A percentile compares a stretch with the other conserved stretches of the same genome.
Conservation (phyloP, 805 yeast species). For the Yamadazyma ubonensis region DNA sequence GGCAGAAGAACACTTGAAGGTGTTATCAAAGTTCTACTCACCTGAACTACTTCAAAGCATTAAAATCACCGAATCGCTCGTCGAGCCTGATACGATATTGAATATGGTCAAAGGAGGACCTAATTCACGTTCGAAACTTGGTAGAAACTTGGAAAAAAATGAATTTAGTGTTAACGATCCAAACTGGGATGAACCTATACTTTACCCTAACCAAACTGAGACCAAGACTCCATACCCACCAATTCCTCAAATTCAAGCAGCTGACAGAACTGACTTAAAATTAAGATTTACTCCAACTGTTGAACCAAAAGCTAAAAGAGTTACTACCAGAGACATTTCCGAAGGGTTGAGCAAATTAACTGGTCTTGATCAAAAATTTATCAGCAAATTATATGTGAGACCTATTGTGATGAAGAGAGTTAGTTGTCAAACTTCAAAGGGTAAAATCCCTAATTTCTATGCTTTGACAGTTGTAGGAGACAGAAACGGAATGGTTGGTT, state of each 20-base stretch:
- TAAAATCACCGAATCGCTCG: slow-evolving; percentile 71
- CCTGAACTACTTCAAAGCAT: slow-evolving; percentile 81
- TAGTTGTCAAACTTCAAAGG: slow-evolving; percentile 88
- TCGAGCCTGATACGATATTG: slow-evolving; percentile 62
- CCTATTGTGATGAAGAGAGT: slow-evolving; percentile 77
- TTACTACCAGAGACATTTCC: slow-evolving; percentile 37
- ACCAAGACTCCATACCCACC: slow-evolving; percentile 55
- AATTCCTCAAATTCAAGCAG: slow-evolving; percentile 53
- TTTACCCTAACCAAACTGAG: slow-evolving; percentile 49
- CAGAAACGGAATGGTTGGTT: slow-evolving; percentile 87
- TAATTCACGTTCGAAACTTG: slow-evolving; percentile 47
- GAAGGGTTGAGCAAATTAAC: slow-evolving; percentile 60
- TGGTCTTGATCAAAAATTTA: slow-evolving; percentile 62
- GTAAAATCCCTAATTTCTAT: slow-evolving; percentile 80
- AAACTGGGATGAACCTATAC: slow-evolving; percentile 66
- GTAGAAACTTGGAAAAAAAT: slow-evolving; percentile 35
- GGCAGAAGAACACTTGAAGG: slow-evolving; percentile 47
- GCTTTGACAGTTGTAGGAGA: slow-evolving; percentile 91
- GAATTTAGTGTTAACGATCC: slow-evolving; percentile 73
- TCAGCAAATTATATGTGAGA: slow-evolving; percentile 59
- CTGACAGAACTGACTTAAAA: slow-evolving; percentile 46
- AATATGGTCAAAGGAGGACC: slow-evolving; percentile 32
- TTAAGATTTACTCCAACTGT: slow-evolving; percentile 32
- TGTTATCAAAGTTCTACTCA: slow-evolving; percentile 73
- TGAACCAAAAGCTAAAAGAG: slow-evolving; percentile 9